These are phyloP conservation scores for Colletotrichum tanaceti DNA, from an alignment of 2,329 filamentous ascomycete genomes.

Conservation along the genomic window DNA sequence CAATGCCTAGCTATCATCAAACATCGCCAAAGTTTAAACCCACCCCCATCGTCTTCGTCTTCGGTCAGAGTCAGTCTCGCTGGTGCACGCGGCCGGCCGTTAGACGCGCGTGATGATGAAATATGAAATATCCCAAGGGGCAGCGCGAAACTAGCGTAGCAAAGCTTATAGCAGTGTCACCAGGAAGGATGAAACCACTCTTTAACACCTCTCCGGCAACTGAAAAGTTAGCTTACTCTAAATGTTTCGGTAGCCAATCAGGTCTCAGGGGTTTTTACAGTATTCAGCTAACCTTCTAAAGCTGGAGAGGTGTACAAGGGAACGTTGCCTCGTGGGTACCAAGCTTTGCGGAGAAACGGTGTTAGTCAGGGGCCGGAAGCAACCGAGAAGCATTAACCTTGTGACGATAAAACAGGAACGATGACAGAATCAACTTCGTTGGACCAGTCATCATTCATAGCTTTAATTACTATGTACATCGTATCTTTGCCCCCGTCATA, in stretches of 20 bases:
- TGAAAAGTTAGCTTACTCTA: too few species aligned
- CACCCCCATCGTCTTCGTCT: too few species aligned
- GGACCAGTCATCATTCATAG: constrained; percentile 8
- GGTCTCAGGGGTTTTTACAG: too few species aligned
- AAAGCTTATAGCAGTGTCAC: constrained; percentile 1
- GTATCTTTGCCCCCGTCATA: background rate
- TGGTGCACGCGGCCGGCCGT: too few species aligned
- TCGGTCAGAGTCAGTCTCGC: too few species aligned
- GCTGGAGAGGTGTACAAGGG: background rate
- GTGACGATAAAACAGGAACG: background rate
- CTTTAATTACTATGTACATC: constrained; percentile 27
- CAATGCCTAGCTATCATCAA: too few species aligned
- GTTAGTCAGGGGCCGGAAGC: background rate
- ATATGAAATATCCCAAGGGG: background rate
- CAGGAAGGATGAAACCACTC: background rate
- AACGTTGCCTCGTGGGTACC: background rate
- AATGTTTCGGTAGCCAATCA: too few species aligned
- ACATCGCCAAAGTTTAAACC: too few species aligned
- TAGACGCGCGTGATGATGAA: background rate
- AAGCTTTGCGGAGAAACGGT: background rate
- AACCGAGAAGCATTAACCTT: background rate
- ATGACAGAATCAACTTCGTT: background rate
- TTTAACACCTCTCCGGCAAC: background rate
- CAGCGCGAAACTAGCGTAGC: background rate
- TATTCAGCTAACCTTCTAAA: too few species aligned